phyloP scores from a whole-genome alignment of 2,329 filamentous ascomycete genomes.

The Dothistroma septosporum region DNA sequence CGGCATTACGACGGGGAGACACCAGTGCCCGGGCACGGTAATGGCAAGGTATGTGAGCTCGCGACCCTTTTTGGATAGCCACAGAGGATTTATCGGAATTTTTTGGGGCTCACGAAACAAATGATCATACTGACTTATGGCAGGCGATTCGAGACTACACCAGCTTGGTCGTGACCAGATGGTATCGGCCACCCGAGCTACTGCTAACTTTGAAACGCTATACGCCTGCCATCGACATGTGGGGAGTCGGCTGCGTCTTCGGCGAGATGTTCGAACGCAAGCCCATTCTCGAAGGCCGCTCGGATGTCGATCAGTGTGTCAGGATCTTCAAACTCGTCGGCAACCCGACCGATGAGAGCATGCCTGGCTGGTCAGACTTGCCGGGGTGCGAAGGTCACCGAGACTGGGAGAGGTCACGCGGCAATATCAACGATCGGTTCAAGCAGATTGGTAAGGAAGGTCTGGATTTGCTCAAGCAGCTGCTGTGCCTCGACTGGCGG shows the following conservation, averaged over 20 bases:
- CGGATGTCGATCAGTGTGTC: constrained; percentile 82
- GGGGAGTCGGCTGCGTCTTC: constrained; percentile 98
- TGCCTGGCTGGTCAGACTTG: constrained; percentile 84
- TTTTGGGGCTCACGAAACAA: neutral
- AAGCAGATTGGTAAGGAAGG: constrained; percentile 57
- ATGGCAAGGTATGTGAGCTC: constrained; percentile 51
- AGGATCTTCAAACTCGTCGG: constrained; percentile 93
- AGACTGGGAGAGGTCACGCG: constrained; percentile 55
- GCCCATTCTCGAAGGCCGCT: constrained; percentile 86
- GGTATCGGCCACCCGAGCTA: constrained; percentile 94
- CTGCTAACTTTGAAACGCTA: constrained; percentile 83
- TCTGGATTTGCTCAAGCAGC: constrained; percentile 72
- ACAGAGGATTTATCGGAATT: neutral
- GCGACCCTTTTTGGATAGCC: neutral
- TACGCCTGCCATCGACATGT: constrained; percentile 96
- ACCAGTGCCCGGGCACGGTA: constrained; percentile 71
- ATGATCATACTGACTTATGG: neutral
- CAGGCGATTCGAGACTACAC: constrained; percentile 86
- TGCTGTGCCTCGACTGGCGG: constrained; percentile 85
- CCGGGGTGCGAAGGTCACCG: constrained; percentile 75
- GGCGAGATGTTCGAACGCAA: constrained; percentile 95
- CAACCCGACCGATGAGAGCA: constrained; percentile 79
- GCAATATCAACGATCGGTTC: constrained; percentile 71
- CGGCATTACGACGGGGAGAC: constrained; percentile 84
- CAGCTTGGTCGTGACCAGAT: constrained; percentile 90